Base-by-base conservation (phyloP, 2,329 filamentous ascomycete species). In the Graphilbum ipis-grandicollis region DNA sequence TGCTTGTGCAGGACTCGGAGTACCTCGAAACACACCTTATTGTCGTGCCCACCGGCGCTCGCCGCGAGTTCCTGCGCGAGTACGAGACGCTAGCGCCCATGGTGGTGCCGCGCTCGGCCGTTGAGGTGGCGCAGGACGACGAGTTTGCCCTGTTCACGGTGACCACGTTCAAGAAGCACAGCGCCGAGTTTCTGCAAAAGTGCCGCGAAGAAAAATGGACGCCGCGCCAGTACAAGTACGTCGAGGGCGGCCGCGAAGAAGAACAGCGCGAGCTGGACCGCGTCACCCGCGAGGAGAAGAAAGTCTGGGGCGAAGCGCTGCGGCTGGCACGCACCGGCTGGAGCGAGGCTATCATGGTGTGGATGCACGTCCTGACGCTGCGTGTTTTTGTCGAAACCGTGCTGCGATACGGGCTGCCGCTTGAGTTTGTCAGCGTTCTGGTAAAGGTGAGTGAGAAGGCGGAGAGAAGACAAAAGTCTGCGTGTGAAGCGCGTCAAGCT, bases 311-410 rank as follows among this genome's bases (percentile, higher is more conserved):
- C 10, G 88, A 98, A 60, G 85, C 86, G 3, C 57, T 98, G 51
- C 71, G 85, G 45, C 67, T 94, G 48, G 83, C 79, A 13, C 68
- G 86, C 43, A 93, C 84, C n/a, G 85, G 84, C 14, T 98, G 90
- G 74, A 88, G 84, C 52, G 90, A 98, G 60, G 79, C 79, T 43
- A 84, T 93, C 46, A 93, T 93, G 83, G 79, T 88, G 37, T 93
- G 86, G 84, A 71, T 93, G 35, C 90, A 98, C 53, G 80, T 93
- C 21, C 65, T 96, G 50, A 81, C 86, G 7, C 60, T 98, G 49
- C 68, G 90, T 37, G 86, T 96, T 17, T 98, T 96, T 57, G 90
- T 98, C 17, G 90, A 98, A 66, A 93, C 86, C 5, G 90, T 98
- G n/a, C 63, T 98, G 52, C 75, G 90, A 46, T 98, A 98, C 52